Evolutionary conservation across 495 filamentous ascomycete species (phyloP).

Genomic region (Podospora pseudocomata): DNA sequence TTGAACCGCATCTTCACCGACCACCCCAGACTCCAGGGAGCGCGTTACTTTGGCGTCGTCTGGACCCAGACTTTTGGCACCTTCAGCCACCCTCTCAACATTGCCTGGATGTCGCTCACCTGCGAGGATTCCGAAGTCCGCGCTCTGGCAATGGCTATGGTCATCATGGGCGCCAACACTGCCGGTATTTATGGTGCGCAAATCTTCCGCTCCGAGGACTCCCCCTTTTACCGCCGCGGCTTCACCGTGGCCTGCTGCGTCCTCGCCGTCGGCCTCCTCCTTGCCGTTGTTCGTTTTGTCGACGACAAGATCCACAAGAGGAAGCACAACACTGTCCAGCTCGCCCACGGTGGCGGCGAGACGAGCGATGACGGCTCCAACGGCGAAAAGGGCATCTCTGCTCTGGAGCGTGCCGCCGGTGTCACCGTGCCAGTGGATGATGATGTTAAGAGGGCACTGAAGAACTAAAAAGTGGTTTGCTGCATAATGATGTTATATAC

Average conservation of each 20-base stretch:
- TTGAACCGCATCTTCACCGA: conserved; percentile 38
- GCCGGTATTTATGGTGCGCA: conserved; percentile 54
- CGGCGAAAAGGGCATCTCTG: neutral
- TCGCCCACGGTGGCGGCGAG: neutral
- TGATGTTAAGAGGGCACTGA: neutral
- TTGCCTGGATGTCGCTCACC: conserved; percentile 39
- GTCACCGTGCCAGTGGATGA: neutral
- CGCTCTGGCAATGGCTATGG: conserved; percentile 42
- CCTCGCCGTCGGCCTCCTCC: conserved; percentile 18
- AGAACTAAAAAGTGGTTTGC: neutral
- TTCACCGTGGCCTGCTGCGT: conserved; percentile 31
- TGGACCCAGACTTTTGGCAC: conserved; percentile 53
- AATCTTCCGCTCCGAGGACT: conserved; percentile 51
- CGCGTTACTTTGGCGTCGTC: conserved; percentile 44
- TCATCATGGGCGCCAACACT: conserved; percentile 56
- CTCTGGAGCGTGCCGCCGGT: neutral
- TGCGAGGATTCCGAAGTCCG: conserved; percentile 34
- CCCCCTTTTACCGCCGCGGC: conserved; percentile 48
- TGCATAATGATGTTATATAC: neutral
- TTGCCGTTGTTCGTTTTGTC: conserved; percentile 26
- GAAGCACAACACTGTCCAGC: conserved; percentile 2
- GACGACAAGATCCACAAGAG: conserved; percentile 29
- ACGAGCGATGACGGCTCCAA: neutral
- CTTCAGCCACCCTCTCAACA: conserved; percentile 42
- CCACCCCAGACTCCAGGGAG: conserved; percentile 17